These are phyloP conservation scores for Nannizzia gypsea DNA, from an alignment of 2,329 filamentous ascomycete species.

Conservation along the genomic window DNA sequence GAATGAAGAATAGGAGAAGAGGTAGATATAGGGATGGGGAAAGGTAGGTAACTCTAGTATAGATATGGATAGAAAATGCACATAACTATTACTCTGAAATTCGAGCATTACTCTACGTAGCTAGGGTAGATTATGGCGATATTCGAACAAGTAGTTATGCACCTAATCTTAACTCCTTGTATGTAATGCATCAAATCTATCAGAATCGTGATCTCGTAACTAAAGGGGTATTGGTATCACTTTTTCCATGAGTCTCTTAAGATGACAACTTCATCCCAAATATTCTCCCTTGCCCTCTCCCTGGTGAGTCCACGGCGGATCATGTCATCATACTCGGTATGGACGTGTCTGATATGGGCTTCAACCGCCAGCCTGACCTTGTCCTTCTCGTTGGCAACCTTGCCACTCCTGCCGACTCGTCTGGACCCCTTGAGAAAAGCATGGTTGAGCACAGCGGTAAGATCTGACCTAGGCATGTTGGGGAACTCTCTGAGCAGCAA, in stretches of 20 bases:
- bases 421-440: constrained; percentile 33
- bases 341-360: constrained; percentile 34
- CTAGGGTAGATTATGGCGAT: no score
- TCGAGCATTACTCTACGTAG: no score
- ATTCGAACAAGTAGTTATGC: no score
- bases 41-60: no score
- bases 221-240: neutral
- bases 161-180: no score
- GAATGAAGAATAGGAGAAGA: no score
- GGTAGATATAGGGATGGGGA: no score
- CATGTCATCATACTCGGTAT: constrained; percentile 31
- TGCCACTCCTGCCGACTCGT: constrained; percentile 28
- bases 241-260: constrained; percentile 25
- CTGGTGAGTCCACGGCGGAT: constrained; percentile 20
- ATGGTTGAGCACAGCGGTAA: constrained; percentile 26
- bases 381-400: constrained; percentile 22
- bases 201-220: neutral
- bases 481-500: constrained; percentile 27
- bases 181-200: no score
- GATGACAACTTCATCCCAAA: constrained; percentile 21
- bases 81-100: no score
- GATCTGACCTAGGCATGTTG: constrained; percentile 24
- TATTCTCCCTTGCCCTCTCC: constrained; percentile 22
- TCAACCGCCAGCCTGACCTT: constrained; percentile 32
- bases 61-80: no score